These are phyloP conservation scores for Themeda triandra DNA, from an alignment of 176 grass and related monocot genomes.

Conservation along the genomic window DNA sequence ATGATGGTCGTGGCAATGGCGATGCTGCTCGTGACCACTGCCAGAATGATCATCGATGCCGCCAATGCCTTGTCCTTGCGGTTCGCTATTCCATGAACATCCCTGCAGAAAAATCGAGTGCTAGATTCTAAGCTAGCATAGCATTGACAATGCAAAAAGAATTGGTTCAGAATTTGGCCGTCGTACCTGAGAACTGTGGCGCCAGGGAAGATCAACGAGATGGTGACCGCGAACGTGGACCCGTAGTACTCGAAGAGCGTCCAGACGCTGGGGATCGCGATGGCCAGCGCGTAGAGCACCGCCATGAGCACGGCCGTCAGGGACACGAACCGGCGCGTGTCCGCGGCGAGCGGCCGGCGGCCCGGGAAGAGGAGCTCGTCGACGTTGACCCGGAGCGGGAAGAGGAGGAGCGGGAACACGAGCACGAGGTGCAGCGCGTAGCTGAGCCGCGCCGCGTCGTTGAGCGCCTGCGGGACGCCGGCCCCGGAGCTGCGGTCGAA, in stretches of 20 bases:
- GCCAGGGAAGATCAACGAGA: constrained; percentile 84
- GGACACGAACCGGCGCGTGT: constrained; percentile 57
- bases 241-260: constrained; percentile 77
- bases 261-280: constrained; percentile 81
- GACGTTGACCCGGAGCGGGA: constrained; percentile 77
- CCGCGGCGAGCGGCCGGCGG: constrained; percentile 28
- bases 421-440: constrained; percentile 89
- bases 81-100: constrained; percentile 66
- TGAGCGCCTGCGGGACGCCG: constrained; percentile 53
- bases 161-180: background rate
- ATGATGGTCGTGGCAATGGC: constrained; percentile 82
- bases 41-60: constrained; percentile 64
- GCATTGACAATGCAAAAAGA: background rate
- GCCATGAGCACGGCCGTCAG: constrained; percentile 61
- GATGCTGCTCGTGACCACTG: constrained; percentile 72
- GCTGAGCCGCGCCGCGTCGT: constrained; percentile 82
- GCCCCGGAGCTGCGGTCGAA: constrained; percentile 62
- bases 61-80: constrained; percentile 67
- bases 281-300: constrained; percentile 53
- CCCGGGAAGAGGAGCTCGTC: constrained; percentile 75
- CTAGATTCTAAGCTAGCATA: constrained; percentile 8
- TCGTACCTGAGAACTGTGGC: constrained; percentile 64
- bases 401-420: constrained; percentile 88
- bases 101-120: constrained; percentile 37
- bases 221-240: constrained; percentile 71